phyloP scores from a whole-genome alignment of 164 flowering plant genomes.

The Annona squamosa region DNA sequence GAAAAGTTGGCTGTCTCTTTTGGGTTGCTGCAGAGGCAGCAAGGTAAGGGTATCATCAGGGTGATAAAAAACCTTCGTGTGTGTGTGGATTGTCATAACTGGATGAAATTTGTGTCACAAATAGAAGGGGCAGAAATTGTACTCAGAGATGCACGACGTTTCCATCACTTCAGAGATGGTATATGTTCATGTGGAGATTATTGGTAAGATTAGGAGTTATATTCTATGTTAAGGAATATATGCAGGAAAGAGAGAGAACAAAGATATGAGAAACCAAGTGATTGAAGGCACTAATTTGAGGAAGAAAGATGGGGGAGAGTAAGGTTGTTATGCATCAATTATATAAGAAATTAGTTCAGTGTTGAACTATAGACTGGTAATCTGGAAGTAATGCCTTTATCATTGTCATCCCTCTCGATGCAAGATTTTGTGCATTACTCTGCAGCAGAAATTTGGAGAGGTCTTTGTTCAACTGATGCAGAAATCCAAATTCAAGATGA shows the following conservation, averaged over 20 bases:
- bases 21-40: constrained; percentile 16
- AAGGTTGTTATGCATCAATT: neutral
- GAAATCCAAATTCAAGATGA: neutral
- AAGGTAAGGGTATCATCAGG: constrained; percentile 18
- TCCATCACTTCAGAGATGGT: constrained; percentile 25
- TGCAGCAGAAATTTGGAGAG: neutral
- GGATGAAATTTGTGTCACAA: constrained; percentile 25
- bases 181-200: constrained; percentile 31
- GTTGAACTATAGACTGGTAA: neutral
- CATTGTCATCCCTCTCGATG: neutral
- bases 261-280: neutral
- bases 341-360: neutral
- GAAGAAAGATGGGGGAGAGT: neutral
- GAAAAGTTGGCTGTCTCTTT: constrained; percentile 31
- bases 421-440: neutral
- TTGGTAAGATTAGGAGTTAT: constrained; percentile 14
- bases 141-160: constrained; percentile 26
- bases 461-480: neutral
- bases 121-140: constrained; percentile 18
- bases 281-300: neutral
- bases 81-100: constrained; percentile 30
- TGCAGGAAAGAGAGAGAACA: neutral
- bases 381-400: neutral
- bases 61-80: constrained; percentile 29
- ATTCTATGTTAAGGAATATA: neutral